These are phyloP conservation scores for Evansstolkia leycettana DNA, from an alignment of 495 filamentous ascomycete species.

Conservation along the genomic window DNA sequence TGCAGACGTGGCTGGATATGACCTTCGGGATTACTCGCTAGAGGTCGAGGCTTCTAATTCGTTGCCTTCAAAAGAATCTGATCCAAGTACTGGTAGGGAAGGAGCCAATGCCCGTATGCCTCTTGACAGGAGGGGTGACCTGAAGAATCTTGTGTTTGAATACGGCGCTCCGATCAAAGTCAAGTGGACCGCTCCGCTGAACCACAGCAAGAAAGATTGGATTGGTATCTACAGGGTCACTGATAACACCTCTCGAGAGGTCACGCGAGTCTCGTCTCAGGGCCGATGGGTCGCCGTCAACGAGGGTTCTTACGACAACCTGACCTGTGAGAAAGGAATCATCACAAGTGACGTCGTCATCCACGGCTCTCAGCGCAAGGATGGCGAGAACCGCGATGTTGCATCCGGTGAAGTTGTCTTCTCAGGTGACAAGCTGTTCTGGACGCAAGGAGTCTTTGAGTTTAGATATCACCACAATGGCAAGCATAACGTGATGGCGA, in stretches of 20 bases:
- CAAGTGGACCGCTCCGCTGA: slow-evolving; percentile 81
- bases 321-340: slow-evolving; percentile 67
- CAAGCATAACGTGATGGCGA: slow-evolving; percentile 91
- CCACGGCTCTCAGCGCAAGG: slow-evolving; percentile 26
- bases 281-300: slow-evolving; percentile 84
- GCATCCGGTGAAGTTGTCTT: slow-evolving; percentile 73
- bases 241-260: slow-evolving; percentile 76
- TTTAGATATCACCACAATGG: slow-evolving; percentile 95
- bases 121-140: slow-evolving; percentile 40
- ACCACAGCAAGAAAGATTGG: slow-evolving; percentile 92
- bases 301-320: slow-evolving; percentile 63
- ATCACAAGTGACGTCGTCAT: slow-evolving; percentile 50
- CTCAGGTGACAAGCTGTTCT: slow-evolving; percentile 88
- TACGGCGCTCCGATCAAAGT: slow-evolving; percentile 89
- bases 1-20: slow-evolving; percentile 70
- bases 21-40: slow-evolving; percentile 72
- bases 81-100: slow-evolving; percentile 34
- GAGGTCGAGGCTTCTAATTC: slow-evolving; percentile 55
- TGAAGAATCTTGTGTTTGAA: slow-evolving; percentile 66
- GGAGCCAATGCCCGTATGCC: slow-evolving; percentile 36
- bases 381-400: slow-evolving; percentile 28
- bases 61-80: slow-evolving; percentile 33
- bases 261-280: slow-evolving; percentile 71
- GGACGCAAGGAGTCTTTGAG: slow-evolving; percentile 90
- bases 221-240: slow-evolving; percentile 88